Conservation (phyloP, 345 rosid species). For the Aegle marmelos region DNA sequence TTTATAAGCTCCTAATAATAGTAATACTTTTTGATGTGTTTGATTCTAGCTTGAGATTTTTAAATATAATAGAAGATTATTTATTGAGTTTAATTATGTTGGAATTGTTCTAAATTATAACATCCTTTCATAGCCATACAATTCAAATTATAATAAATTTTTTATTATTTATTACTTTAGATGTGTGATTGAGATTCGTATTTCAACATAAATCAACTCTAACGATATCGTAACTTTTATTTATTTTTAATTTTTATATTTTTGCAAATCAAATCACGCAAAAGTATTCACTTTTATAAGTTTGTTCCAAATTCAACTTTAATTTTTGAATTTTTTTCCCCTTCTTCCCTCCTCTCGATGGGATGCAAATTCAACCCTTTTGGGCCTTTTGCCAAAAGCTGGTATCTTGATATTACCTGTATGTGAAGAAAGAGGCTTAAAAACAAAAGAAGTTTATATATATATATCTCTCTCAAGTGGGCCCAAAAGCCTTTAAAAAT, state of each 20-base stretch:
- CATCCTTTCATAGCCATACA: no score
- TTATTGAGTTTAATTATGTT: no score
- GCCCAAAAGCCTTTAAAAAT: not conserved
- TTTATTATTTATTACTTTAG: no score
- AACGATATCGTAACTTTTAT: no score
- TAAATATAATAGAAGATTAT: not conserved
- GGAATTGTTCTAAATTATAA: no score
- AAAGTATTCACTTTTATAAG: not conserved
- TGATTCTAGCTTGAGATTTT: not conserved
- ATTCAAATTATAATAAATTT: no score
- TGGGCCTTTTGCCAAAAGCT: slow-evolving; percentile 1
- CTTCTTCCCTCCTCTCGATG: not conserved
- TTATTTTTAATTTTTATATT: not conserved
- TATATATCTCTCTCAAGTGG: not conserved
- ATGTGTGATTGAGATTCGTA: no score
- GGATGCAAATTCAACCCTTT: not conserved
- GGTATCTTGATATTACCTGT: slow-evolving; percentile 1
- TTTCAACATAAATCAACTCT: no score
- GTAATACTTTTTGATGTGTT: not conserved
- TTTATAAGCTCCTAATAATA: not conserved
- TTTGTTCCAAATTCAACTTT: not conserved
- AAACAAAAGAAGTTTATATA: slow-evolving; percentile 16
- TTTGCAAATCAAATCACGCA: not conserved
- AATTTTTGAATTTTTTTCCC: not conserved
- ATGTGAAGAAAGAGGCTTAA: not conserved